A percentile compares a stretch with the other conserved stretches of the same genome.
phyloP scores from a whole-genome alignment of 441 rosid species.

The Populus hybrid region DNA sequence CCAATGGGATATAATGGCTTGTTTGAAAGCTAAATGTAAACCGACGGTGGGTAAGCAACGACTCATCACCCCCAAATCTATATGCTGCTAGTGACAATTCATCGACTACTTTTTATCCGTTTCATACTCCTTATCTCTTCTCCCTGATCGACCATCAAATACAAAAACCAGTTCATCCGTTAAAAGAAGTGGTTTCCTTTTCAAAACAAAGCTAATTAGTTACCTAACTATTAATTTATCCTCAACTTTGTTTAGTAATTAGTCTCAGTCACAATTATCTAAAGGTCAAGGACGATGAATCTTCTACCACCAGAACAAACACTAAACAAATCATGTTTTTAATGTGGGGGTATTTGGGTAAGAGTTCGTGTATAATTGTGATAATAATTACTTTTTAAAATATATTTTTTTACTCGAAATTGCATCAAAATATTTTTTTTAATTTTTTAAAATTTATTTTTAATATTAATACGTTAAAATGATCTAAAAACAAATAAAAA shows the following conservation, averaged over 20 bases:
- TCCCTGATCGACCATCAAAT: neutral
- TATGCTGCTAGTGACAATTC: neutral
- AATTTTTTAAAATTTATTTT: too few relatives aligned
- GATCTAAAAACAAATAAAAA: too few relatives aligned
- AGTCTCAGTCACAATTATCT: neutral
- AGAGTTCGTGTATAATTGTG: fast-evolving
- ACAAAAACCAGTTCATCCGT: neutral
- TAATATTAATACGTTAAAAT: too few relatives aligned
- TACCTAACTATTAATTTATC: neutral
- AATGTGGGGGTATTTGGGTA: too few relatives aligned
- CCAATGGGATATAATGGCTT: slow-evolving; percentile 24
- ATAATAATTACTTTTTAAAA: too few relatives aligned
- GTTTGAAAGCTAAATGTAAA: slow-evolving; percentile 56
- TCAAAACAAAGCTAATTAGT: slow-evolving; percentile 10
- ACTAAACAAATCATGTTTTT: too few relatives aligned
- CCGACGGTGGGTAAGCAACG: slow-evolving; percentile 43
- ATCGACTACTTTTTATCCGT: neutral
- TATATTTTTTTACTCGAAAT: too few relatives aligned
- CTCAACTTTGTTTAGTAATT: neutral
- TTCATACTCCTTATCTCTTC: neutral
- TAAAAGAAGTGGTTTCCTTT: neutral
- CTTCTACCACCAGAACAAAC: too few relatives aligned
- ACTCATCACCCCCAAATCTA: neutral
- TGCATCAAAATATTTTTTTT: too few relatives aligned
- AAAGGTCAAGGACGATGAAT: too few relatives aligned